Conservation (phyloP, 1,284 basidiomycete genomes). For the Ceratobasidium theobromae region DNA sequence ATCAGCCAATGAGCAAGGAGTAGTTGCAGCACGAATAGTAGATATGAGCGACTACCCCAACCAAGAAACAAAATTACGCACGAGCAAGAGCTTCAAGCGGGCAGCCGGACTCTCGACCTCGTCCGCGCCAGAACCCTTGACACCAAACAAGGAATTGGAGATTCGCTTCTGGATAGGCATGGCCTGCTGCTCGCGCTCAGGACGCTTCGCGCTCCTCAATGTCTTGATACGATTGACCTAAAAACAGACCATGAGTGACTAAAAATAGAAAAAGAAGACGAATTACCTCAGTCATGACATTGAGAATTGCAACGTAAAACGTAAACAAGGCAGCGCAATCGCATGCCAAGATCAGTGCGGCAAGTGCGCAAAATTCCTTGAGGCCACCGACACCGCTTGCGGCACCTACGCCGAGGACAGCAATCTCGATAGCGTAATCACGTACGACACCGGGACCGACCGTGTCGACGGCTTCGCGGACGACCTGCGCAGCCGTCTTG, state of each 20-base stretch:
- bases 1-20: no score
- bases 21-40: not conserved
- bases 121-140: constrained; percentile 60
- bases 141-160: constrained; percentile 58
- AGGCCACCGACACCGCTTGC: constrained; percentile 87
- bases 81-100: constrained; percentile 85
- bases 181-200: constrained; percentile 20
- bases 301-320: constrained; percentile 86
- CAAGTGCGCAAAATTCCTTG: constrained; percentile 93
- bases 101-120: constrained; percentile 78
- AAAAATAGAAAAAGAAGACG: constrained; percentile 7
- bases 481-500: constrained; percentile 80
- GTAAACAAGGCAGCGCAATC: constrained; percentile 91
- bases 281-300: constrained; percentile 89
- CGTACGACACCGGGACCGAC: constrained; percentile 84
- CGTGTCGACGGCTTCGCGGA: constrained; percentile 77
- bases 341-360: constrained; percentile 79
- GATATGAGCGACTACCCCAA: constrained; percentile 3
- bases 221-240: constrained; percentile 59
- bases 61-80: constrained; percentile 45
- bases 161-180: constrained; percentile 48
- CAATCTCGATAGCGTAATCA: constrained; percentile 92
- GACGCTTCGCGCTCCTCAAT: constrained; percentile 39
- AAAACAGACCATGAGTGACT: not conserved
- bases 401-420: constrained; percentile 85